Evolutionary conservation across 2,329 filamentous ascomycete species (phyloP).

Genomic region (Rhinocladiella similis): DNA sequence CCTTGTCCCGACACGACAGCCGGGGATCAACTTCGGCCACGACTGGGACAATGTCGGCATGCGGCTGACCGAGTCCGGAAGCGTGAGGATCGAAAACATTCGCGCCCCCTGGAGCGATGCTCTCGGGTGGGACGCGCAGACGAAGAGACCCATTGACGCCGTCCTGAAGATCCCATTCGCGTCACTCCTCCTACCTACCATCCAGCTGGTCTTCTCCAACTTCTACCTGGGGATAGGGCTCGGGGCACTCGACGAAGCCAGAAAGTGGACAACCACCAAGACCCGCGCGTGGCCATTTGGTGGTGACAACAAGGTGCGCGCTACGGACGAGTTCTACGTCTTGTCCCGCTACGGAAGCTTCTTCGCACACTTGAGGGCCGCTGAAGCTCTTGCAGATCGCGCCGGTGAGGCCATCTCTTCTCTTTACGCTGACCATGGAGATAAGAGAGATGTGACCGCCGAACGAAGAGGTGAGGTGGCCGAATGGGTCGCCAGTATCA

Average conservation of each 20-base stretch:
- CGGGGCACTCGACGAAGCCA: slow-evolving; percentile 57
- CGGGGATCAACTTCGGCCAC: slow-evolving; percentile 54
- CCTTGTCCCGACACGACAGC: slow-evolving; percentile 58
- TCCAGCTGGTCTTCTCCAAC: slow-evolving; percentile 67
- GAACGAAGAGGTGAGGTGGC: slow-evolving; percentile 60
- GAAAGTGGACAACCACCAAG: slow-evolving; percentile 56
- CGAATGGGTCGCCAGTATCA: slow-evolving; percentile 63
- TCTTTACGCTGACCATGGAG: slow-evolving; percentile 47
- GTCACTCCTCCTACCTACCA: slow-evolving; percentile 61
- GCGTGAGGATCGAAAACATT: slow-evolving; percentile 61
- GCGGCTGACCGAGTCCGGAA: slow-evolving; percentile 63
- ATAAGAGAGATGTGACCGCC: slow-evolving; percentile 49
- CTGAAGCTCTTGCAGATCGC: slow-evolving; percentile 59
- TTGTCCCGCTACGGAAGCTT: slow-evolving; percentile 65
- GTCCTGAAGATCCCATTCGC: slow-evolving; percentile 57
- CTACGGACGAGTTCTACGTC: slow-evolving; percentile 66
- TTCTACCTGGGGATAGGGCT: slow-evolving; percentile 65
- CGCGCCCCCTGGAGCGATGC: slow-evolving; percentile 61
- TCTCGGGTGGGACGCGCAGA: slow-evolving; percentile 57
- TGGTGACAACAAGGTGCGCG: slow-evolving; percentile 60
- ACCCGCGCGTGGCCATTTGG: slow-evolving; percentile 66
- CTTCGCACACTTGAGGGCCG: slow-evolving; percentile 61
- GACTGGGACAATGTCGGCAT: slow-evolving; percentile 68
- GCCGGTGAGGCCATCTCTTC: slow-evolving; percentile 52
- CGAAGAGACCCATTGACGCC: slow-evolving; percentile 52